Evolutionary conservation across 805 yeast genomes (phyloP).

Genomic region (Teunomyces gatunensis): DNA sequence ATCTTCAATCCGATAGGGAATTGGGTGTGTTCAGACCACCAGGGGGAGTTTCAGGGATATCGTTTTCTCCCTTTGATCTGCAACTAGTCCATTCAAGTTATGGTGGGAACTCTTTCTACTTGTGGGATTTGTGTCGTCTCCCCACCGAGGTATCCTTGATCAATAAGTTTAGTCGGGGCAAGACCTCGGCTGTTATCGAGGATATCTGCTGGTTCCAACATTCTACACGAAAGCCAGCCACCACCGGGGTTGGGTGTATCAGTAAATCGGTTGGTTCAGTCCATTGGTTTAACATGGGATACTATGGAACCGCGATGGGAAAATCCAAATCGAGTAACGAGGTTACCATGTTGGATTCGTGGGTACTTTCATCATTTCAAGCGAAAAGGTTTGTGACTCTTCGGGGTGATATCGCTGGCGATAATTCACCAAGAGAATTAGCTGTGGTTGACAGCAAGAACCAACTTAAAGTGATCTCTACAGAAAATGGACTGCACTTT

Average conservation of each 20-base stretch:
- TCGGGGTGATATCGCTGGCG: slow-evolving; percentile 15
- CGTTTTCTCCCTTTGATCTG: slow-evolving; percentile 61
- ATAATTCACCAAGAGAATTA: slow-evolving; percentile 21
- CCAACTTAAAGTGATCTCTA: slow-evolving; percentile 31
- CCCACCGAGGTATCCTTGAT: slow-evolving; percentile 50
- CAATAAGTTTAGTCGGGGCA: slow-evolving; percentile 62
- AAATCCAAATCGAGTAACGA: slow-evolving; percentile 11
- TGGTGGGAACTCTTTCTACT: slow-evolving; percentile 60
- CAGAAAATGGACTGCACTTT: slow-evolving; percentile 36
- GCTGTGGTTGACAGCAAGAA: slow-evolving; percentile 32
- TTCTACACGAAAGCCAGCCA: slow-evolving; percentile 12
- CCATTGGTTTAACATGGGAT: slow-evolving; percentile 57
- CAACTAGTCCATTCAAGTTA: slow-evolving; percentile 51
- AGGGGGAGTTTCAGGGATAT: slow-evolving; percentile 58
- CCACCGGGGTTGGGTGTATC: slow-evolving; percentile 48
- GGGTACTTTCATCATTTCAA: slow-evolving; percentile 45
- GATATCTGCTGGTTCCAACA: slow-evolving; percentile 50
- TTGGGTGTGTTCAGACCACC: slow-evolving; percentile 53
- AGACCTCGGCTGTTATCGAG: slow-evolving; percentile 53
- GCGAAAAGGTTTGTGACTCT: slow-evolving; percentile 27
- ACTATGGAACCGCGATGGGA: slow-evolving; percentile 26
- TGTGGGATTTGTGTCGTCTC: slow-evolving; percentile 60
- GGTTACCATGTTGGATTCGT: slow-evolving; percentile 24
- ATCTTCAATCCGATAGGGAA: slow-evolving; percentile 40
- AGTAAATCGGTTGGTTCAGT: slow-evolving; percentile 56